phyloP scores from a whole-genome alignment of 495 filamentous ascomycete genomes.

The Podospora bellae-mahoneyi region DNA sequence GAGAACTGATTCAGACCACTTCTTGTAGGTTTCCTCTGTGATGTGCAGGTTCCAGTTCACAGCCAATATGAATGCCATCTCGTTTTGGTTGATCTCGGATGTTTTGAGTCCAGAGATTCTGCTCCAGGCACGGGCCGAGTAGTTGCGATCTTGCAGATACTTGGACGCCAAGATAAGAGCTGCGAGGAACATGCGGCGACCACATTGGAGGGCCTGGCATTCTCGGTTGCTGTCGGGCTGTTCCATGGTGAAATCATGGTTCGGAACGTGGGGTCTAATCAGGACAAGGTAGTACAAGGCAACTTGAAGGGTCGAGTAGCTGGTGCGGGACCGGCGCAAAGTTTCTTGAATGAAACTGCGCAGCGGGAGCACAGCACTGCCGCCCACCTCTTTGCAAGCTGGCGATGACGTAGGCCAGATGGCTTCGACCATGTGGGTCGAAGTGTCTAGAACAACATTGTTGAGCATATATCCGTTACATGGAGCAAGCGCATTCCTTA shows the following conservation, averaged over 20 bases:
- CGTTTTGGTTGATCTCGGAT: conserved; percentile 91
- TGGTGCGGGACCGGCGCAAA: conserved; percentile 86
- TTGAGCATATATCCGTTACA: not conserved
- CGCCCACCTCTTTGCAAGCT: conserved; percentile 53
- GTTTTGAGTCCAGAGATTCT: conserved; percentile 93
- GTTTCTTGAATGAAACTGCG: conserved; percentile 97
- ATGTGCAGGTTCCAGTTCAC: conserved; percentile 96
- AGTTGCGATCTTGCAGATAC: conserved; percentile 96
- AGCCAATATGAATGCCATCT: conserved; percentile 85
- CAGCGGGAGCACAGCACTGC: conserved; percentile 76
- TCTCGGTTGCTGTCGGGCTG: conserved; percentile 70
- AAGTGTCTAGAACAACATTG: conserved; percentile 64
- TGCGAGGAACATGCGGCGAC: conserved; percentile 94
- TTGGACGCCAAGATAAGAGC: conserved; percentile 92
- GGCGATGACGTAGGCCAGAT: conserved; percentile 87
- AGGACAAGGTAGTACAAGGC: conserved; percentile 94
- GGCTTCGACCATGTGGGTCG: conserved; percentile 92
- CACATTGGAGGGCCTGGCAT: conserved; percentile 86
- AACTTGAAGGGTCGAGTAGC: conserved; percentile 95
- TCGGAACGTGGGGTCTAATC: conserved; percentile 86
- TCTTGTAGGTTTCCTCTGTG: conserved; percentile 78
- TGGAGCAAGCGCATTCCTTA: conserved; percentile 54
- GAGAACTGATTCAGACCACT: conserved; percentile 88
- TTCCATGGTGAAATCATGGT: conserved; percentile 78
- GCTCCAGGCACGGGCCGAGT: conserved; percentile 95